Evolutionary conservation across 345 rosid species (phyloP).

Genomic region (Eucalyptus fibrosa): DNA sequence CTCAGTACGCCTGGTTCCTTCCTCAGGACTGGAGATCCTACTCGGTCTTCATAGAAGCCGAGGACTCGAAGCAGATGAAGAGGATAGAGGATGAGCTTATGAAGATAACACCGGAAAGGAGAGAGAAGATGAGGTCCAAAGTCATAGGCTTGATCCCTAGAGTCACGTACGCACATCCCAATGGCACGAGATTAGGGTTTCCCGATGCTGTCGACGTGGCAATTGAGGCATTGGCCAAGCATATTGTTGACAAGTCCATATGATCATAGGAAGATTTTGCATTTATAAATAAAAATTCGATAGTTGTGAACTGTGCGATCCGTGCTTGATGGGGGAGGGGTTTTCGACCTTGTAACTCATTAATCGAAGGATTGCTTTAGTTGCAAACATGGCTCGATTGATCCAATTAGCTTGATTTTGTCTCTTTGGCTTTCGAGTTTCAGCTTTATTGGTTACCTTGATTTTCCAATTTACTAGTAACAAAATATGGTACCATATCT

Average conservation of each 20-base stretch:
- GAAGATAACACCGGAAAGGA: constrained; percentile 9
- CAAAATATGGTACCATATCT: neutral
- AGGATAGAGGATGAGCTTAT: constrained; percentile 18
- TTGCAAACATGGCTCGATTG: neutral
- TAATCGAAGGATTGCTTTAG: neutral
- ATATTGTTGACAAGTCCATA: neutral
- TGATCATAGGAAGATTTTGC: neutral
- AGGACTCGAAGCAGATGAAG: neutral
- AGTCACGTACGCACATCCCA: constrained; percentile 36
- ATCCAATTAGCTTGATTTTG: neutral
- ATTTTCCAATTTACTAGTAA: neutral
- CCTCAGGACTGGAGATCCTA: constrained; percentile 11
- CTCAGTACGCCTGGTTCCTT: constrained; percentile 43
- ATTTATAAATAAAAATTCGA: neutral
- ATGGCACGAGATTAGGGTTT: constrained; percentile 18
- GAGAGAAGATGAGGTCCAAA: constrained; percentile 11
- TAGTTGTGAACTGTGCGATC: neutral
- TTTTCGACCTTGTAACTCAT: neutral
- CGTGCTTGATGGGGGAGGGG: neutral
- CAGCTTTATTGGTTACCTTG: neutral
- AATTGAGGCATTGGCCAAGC: constrained; percentile 6
- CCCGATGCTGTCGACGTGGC: constrained; percentile 39
- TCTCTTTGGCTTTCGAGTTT: neutral
- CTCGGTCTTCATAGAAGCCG: constrained; percentile 24
- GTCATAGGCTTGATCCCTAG: constrained; percentile 33